These are phyloP conservation scores for Cryptosporidium andersoni DNA, from an alignment of 169 alveolate species.

Conservation along the genomic window DNA sequence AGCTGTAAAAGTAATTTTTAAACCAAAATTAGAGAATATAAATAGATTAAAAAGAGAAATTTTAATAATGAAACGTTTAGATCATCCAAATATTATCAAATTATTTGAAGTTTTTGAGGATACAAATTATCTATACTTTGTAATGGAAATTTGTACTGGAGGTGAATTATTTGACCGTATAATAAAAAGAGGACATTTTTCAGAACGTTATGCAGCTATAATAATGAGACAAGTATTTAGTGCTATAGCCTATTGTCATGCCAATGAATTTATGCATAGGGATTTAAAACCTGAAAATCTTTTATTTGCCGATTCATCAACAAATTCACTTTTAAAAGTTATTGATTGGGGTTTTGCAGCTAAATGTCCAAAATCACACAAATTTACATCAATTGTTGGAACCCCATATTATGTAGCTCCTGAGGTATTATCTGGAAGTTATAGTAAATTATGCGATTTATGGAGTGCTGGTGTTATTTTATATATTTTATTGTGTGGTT, in stretches of 20 bases:
- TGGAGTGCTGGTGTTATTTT: slow-evolving; percentile 93
- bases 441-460: slow-evolving; percentile 93
- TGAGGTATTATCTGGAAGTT: slow-evolving; percentile 90
- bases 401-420: slow-evolving; percentile 97
- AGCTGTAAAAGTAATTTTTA: slow-evolving; percentile 87
- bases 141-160: slow-evolving; percentile 72
- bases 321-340: slow-evolving; percentile 89
- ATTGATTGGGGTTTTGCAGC: slow-evolving; percentile 94
- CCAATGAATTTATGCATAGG: slow-evolving; percentile 87
- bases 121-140: slow-evolving; percentile 50
- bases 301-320: slow-evolving; percentile 79
- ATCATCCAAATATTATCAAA: slow-evolving; percentile 76
- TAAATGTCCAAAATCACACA: slow-evolving; percentile 85
- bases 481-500: slow-evolving; percentile 84
- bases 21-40: slow-evolving; percentile 85
- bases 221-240: slow-evolving; percentile 91
- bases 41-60: slow-evolving; percentile 88
- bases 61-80: slow-evolving; percentile 80
- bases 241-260: slow-evolving; percentile 91
- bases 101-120: slow-evolving; percentile 70
- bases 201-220: slow-evolving; percentile 90
- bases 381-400: slow-evolving; percentile 87
- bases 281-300: slow-evolving; percentile 91
- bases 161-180: slow-evolving; percentile 69
- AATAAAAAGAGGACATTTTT: slow-evolving; percentile 71